Evolutionary conservation across 768 basidiomycete species (phyloP).

Genomic region (Boletus reticuloceps): DNA sequence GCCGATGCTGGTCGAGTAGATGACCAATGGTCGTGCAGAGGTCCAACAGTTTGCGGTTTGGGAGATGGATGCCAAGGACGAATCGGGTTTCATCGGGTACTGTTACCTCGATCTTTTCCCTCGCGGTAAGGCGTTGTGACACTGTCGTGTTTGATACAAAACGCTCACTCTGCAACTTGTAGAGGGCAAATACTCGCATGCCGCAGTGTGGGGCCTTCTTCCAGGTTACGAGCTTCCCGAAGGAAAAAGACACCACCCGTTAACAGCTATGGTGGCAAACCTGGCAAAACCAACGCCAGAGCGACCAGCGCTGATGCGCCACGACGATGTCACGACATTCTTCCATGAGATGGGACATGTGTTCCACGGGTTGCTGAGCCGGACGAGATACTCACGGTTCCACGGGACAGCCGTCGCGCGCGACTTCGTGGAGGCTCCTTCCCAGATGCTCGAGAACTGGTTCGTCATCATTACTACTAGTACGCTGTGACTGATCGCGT

Average conservation of each 20-base stretch:
- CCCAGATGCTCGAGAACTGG: slow-evolving; percentile 94
- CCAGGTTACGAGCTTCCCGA: slow-evolving; percentile 58
- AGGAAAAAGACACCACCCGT: slow-evolving; percentile 66
- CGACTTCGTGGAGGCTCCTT: slow-evolving; percentile 88
- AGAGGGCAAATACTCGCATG: slow-evolving; percentile 83
- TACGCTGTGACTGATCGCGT: not conserved
- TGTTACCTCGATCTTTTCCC: slow-evolving; percentile 89
- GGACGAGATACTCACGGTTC: slow-evolving; percentile 71
- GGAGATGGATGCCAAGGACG: slow-evolving; percentile 73
- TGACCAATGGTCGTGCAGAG: slow-evolving; percentile 39
- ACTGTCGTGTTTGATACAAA: not conserved
- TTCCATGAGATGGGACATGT: slow-evolving; percentile 89
- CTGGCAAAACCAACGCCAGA: slow-evolving; percentile 81
- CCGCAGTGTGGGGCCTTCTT: slow-evolving; percentile 79
- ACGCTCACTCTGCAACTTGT: not conserved
- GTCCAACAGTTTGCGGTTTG: slow-evolving; percentile 85
- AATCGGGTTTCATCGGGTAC: slow-evolving; percentile 74
- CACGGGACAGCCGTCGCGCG: slow-evolving; percentile 79
- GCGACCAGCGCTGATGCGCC: slow-evolving; percentile 82
- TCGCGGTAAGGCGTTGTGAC: slow-evolving; percentile 46
- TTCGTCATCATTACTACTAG: slow-evolving; percentile 22
- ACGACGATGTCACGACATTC: slow-evolving; percentile 85
- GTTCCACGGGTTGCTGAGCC: slow-evolving; percentile 67
- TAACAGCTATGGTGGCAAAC: slow-evolving; percentile 88
- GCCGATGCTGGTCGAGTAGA: not conserved